Conservation (phyloP, 73 alveolate genomes). For the Paraurostyla sp. region DNA sequence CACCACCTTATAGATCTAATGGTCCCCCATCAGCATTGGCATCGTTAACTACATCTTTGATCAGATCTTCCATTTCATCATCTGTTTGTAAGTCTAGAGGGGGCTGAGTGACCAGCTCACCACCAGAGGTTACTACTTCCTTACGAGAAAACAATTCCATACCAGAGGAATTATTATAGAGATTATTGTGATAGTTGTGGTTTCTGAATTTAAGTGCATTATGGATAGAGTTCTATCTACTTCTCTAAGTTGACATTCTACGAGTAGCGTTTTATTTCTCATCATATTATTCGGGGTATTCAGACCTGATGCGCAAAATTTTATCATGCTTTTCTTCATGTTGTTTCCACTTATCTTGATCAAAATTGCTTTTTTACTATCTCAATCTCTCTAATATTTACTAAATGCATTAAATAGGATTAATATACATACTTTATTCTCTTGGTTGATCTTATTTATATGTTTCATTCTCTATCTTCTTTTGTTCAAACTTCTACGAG, state of each 20-base stretch:
- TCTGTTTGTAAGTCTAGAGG: neutral
- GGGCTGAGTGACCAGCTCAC: neutral
- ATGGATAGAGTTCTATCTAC: neutral
- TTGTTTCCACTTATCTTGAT: neutral
- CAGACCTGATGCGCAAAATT: neutral
- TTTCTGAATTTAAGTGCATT: neutral
- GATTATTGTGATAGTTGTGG: neutral
- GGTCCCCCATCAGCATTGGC: neutral
- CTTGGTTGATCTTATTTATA: neutral
- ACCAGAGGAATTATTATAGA: neutral
- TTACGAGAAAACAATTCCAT: neutral
- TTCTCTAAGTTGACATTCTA: neutral
- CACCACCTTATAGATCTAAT: neutral
- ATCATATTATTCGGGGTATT: constrained; percentile 21
- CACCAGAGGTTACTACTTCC: constrained; percentile 26
- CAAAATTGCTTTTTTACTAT: constrained; percentile 7
- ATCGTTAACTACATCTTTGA: constrained; percentile 8
- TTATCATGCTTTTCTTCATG: neutral
- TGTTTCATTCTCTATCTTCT: constrained; percentile 1
- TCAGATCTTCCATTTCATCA: constrained; percentile 38
- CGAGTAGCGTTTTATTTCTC: neutral
- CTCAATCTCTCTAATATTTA: constrained; percentile 12
- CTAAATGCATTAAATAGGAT: neutral
- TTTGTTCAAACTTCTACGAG: neutral
- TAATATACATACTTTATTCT: neutral